Percentiles rank a stretch among this genome's conserved stretches.
Evolutionary conservation across 2,329 filamentous ascomycete species (phyloP).

Genomic region (Ophiocordyceps australis): DNA sequence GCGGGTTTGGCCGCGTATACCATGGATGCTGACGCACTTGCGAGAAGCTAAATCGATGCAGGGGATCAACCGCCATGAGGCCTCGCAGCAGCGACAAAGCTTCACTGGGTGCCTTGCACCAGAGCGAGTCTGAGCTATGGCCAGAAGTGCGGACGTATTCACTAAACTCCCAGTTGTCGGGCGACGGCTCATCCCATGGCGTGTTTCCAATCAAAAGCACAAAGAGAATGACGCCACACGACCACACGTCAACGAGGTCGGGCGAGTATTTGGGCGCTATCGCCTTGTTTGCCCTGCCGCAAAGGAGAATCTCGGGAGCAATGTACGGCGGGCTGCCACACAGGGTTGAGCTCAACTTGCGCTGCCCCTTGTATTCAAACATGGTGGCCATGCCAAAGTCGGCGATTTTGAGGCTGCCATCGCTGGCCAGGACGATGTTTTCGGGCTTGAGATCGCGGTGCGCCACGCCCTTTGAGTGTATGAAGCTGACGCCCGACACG

Average conservation of each 20-base stretch:
- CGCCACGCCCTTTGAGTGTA: slow-evolving; percentile 89
- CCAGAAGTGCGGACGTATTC: slow-evolving; percentile 70
- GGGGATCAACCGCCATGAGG: slow-evolving; percentile 73
- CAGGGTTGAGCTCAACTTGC: slow-evolving; percentile 70
- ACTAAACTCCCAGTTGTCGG: slow-evolving; percentile 73
- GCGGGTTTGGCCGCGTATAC: slow-evolving; percentile 71
- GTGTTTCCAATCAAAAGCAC: slow-evolving; percentile 91
- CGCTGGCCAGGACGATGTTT: slow-evolving; percentile 75
- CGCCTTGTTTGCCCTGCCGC: slow-evolving; percentile 25
- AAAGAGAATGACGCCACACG: slow-evolving; percentile 93
- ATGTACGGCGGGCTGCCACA: slow-evolving; percentile 96
- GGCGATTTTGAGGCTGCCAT: slow-evolving; percentile 80
- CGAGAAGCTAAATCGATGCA: slow-evolving; percentile 64
- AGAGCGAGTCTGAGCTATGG: slow-evolving; percentile 70
- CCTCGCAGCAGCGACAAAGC: slow-evolving; percentile 72
- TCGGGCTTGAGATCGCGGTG: slow-evolving; percentile 89
- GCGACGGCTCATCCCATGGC: slow-evolving; percentile 87
- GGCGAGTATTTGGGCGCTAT: slow-evolving; percentile 47
- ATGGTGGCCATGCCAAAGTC: slow-evolving; percentile 93
- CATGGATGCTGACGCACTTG: slow-evolving; percentile 84
- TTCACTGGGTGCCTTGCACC: slow-evolving; percentile 57
- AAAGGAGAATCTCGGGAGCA: slow-evolving; percentile 70
- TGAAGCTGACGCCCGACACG: slow-evolving; percentile 76
- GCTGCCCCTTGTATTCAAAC: slow-evolving; percentile 73
- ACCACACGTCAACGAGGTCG: slow-evolving; percentile 87